These are phyloP conservation scores for Boletellus sp. DNA, from an alignment of 768 basidiomycete genomes.

Conservation along the genomic window DNA sequence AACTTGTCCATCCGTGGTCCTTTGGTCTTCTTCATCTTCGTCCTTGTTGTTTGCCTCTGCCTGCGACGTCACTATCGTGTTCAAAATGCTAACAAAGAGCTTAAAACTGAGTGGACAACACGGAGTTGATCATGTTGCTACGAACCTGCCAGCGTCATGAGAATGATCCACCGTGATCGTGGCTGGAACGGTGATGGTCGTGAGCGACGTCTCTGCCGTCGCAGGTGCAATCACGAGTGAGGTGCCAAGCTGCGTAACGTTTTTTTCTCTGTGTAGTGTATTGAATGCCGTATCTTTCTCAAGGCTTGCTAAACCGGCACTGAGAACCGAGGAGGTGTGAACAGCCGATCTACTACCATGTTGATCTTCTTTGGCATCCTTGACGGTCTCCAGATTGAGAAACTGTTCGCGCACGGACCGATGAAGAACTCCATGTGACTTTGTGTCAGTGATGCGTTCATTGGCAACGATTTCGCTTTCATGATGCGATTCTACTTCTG, in stretches of 20 bases:
- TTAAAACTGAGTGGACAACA: background rate
- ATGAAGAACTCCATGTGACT: background rate
- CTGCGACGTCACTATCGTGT: background rate
- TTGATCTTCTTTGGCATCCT: background rate
- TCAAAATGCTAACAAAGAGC: background rate
- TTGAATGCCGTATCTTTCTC: background rate
- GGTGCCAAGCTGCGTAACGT: background rate
- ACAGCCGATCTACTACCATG: background rate
- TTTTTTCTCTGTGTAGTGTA: background rate
- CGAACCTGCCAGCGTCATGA: slow-evolving; percentile 2
- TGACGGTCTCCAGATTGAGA: background rate
- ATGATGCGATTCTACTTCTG: background rate
- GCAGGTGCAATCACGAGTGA: background rate
- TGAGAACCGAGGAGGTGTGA: background rate
- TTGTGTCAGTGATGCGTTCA: background rate
- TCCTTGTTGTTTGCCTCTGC: background rate
- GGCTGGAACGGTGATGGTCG: background rate
- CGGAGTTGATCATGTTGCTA: background rate
- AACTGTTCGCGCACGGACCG: background rate
- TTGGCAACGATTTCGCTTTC: background rate
- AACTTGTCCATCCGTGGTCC: background rate
- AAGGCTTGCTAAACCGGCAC: background rate
- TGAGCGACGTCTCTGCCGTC: background rate
- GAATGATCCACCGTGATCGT: background rate
- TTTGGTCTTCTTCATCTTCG: background rate